A percentile compares a stretch with the other conserved stretches of the same genome.
These are phyloP conservation scores for Malassezia restricta DNA, from an alignment of 1,284 basidiomycete species.

Conservation along the genomic window DNA sequence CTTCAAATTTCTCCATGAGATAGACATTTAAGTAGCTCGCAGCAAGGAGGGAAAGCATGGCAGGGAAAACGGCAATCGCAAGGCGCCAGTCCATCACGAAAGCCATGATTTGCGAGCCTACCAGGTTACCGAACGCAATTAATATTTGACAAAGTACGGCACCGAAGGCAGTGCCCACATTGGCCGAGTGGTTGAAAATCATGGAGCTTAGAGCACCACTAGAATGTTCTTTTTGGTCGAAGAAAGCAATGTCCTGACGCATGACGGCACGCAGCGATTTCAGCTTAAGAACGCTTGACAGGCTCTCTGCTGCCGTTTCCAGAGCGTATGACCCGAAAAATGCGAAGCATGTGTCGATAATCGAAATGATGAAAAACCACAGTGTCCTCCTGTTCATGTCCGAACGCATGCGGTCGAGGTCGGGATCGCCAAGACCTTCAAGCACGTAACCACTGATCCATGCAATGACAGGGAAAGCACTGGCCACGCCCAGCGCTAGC, in stretches of 20 bases:
- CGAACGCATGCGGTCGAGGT: constrained; percentile 16
- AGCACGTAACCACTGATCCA: constrained; percentile 36
- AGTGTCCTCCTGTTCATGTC: constrained; percentile 26
- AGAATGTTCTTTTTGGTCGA: constrained; percentile 41
- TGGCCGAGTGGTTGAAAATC: constrained; percentile 42
- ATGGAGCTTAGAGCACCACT: constrained; percentile 47
- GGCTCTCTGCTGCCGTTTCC: constrained; percentile 33
- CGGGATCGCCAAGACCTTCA: constrained; percentile 22
- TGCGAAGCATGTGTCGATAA: constrained; percentile 23
- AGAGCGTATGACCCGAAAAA: constrained; percentile 29
- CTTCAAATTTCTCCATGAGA: constrained; percentile 40
- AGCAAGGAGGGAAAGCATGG: constrained; percentile 37
- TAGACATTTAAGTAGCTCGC: constrained; percentile 42
- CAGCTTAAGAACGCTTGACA: constrained; percentile 28
- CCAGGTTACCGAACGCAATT: constrained; percentile 36
- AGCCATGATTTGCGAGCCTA: constrained; percentile 46
- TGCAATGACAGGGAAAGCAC: constrained; percentile 46
- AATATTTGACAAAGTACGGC: constrained; percentile 47
- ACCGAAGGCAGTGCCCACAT: constrained; percentile 47
- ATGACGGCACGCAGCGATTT: constrained; percentile 29
- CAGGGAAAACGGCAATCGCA: constrained; percentile 44
- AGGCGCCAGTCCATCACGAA: constrained; percentile 47
- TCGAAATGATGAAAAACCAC: constrained; percentile 32
- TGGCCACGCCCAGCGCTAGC: constrained; percentile 32
- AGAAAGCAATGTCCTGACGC: constrained; percentile 40